Evolutionary conservation across 768 basidiomycete genomes (phyloP).

Genomic region (Collybia nuda): DNA sequence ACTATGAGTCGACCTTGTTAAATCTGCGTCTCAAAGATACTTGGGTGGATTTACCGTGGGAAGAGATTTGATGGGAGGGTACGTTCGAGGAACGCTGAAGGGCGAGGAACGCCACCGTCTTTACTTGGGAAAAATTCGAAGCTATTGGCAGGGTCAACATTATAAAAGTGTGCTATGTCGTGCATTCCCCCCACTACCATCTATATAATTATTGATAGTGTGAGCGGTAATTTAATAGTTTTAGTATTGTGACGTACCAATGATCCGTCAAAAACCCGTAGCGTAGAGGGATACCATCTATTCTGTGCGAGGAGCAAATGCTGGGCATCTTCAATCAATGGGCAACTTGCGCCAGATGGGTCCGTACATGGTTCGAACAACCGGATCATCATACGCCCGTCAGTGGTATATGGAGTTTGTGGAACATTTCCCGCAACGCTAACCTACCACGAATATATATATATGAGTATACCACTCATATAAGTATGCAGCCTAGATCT

Average conservation of each 20-base stretch:
- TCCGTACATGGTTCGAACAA: slow-evolving; percentile 28
- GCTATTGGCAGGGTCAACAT: slow-evolving; percentile 18
- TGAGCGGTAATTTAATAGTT: background rate
- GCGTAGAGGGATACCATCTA: slow-evolving; percentile 43
- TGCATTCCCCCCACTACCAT: slow-evolving; percentile 22
- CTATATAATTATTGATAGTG: too few relatives aligned
- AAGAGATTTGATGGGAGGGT: slow-evolving; percentile 20
- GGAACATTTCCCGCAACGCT: slow-evolving; percentile 5
- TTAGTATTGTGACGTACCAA: slow-evolving; percentile 31
- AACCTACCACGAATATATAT: background rate
- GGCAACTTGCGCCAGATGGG: slow-evolving; percentile 28
- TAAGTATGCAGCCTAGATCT: too few relatives aligned
- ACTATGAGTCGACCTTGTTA: slow-evolving; percentile 16
- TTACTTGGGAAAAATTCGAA: slow-evolving; percentile 14
- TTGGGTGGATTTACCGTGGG: slow-evolving; percentile 18
- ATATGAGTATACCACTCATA: background rate
- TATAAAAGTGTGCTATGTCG: slow-evolving; percentile 20
- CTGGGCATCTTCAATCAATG: slow-evolving; percentile 26
- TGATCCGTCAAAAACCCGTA: slow-evolving; percentile 31
- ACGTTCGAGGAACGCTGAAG: slow-evolving; percentile 22
- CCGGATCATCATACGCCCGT: slow-evolving; percentile 30
- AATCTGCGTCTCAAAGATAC: background rate
- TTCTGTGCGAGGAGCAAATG: slow-evolving; percentile 26
- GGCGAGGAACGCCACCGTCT: slow-evolving; percentile 31
- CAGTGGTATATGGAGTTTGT: slow-evolving; percentile 23